Evolutionary conservation across 2,329 filamentous ascomycete genomes (phyloP).

Genomic region (Neocucurbitaria cava): DNA sequence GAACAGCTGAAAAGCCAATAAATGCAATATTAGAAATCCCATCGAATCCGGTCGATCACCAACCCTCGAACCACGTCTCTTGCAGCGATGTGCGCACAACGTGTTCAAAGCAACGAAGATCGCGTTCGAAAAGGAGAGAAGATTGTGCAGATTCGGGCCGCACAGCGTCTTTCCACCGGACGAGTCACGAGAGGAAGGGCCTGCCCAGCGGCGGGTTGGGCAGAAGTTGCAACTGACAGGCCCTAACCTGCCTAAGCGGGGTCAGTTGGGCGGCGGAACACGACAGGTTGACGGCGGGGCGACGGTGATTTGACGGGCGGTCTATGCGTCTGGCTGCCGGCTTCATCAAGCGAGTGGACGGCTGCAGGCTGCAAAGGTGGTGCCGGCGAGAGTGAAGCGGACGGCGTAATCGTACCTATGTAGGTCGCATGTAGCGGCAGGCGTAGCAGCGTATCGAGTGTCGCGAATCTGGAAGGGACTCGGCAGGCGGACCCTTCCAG

Average conservation of each 20-base stretch:
- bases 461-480: background rate
- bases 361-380: background rate
- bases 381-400: background rate
- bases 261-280: constrained; percentile 15
- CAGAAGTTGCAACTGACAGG: constrained; percentile 6
- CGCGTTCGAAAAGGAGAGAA: constrained; percentile 10
- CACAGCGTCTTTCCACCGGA: constrained; percentile 9
- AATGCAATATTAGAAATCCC: background rate
- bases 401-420: background rate
- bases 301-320: constrained; percentile 14
- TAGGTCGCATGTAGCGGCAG: too few species aligned
- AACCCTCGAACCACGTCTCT: background rate
- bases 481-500: background rate
- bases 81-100: constrained; percentile 10
- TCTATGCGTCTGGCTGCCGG: background rate
- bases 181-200: constrained; percentile 17
- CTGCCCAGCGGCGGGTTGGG: constrained; percentile 16
- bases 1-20: background rate
- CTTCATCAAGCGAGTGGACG: background rate
- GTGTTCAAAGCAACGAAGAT: constrained; percentile 25
- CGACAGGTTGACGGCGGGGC: constrained; percentile 13
- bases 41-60: background rate
- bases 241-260: constrained; percentile 17
- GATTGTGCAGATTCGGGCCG: constrained; percentile 16
- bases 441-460: too few species aligned